Base-by-base conservation (phyloP, 257 asterid species). In the Nicotiana tabacum region DNA sequence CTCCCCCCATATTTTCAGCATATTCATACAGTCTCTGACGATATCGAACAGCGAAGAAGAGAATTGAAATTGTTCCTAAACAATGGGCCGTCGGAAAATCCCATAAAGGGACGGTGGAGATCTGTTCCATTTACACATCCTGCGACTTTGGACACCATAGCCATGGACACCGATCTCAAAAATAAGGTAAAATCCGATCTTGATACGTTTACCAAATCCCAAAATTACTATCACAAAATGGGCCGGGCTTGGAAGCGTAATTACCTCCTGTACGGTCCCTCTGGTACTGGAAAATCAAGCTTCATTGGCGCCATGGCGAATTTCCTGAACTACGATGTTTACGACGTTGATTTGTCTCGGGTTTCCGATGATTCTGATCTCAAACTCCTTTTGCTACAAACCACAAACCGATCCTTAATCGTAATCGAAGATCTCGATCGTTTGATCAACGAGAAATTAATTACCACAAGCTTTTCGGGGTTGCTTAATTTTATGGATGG, bases 241-340 rank as follows among this genome's bases (percentile, higher is more conserved):
- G 99, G 99, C 65, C 95, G 97, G 2, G 97, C 94, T 13, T 95
- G 99, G 99, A 95, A 92, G 86, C 85, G 98, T 72, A 95, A 97
- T 86, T 95, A 93, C 78, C 83, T 95, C 0, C 85, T 95, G 9
- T 93, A 93, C 87, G 99, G 99, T 2, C 84, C 92, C 1, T 84
- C 97, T 0, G 99, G 99, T 2, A 93, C 99, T 35, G 99, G 99
- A 1, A 95, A 95, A 82, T 91, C 99, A 9, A 95, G 95, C 5
- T 95, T 93, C 70, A 57, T 90, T 0, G 95, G 97, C 0, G 97
- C 94, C 0, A 93, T 95, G 97, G 98, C 99, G 43, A 93, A 89
- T 83, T 87, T 83, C 3, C 68, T 95, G 21, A 77, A 86, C 85
- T 95, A 90, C 89, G 97, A 95, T 30, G 87, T 95, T 10, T 93